A percentile compares a stretch with the other conserved stretches of the same genome.
These are phyloP conservation scores for Hamamelis virginiana DNA, from an alignment of 164 flowering plant species.

Conservation along the genomic window DNA sequence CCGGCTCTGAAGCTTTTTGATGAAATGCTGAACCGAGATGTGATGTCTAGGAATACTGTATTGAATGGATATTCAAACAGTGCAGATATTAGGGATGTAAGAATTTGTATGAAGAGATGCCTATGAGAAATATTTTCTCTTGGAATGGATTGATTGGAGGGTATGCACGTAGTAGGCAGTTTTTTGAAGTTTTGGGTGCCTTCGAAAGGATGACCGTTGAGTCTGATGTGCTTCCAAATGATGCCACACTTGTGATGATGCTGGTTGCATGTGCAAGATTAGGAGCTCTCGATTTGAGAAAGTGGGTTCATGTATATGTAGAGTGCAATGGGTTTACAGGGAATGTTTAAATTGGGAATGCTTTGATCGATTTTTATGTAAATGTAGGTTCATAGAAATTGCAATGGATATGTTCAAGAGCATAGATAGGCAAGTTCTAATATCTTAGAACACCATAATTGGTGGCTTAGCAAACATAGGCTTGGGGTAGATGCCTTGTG, in stretches of 20 bases:
- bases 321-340: too few species aligned
- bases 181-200: conserved; percentile 37
- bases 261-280: too few species aligned
- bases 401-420: conserved; percentile 39
- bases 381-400: too few species aligned
- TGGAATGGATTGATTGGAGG: conserved; percentile 70
- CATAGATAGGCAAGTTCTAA: conserved; percentile 47
- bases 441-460: conserved; percentile 64
- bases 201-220: conserved; percentile 54
- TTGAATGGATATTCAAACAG: conserved; percentile 45
- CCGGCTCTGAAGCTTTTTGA: too few species aligned
- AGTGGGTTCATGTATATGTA: too few species aligned
- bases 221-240: conserved; percentile 45
- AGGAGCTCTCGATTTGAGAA: too few species aligned
- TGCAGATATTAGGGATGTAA: conserved; percentile 35
- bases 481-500: conserved; percentile 47
- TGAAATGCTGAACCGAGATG: too few species aligned
- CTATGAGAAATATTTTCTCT: conserved; percentile 53
- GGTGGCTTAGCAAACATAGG: conserved; percentile 61
- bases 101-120: conserved; percentile 53
- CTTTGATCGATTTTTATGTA: too few species aligned
- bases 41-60: too few species aligned
- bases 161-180: conserved; percentile 40
- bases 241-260: conserved; percentile 52
- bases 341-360: too few species aligned